Base-by-base conservation (phyloP, 116 monocot genomes). In the Trichopus zeylanicus region DNA sequence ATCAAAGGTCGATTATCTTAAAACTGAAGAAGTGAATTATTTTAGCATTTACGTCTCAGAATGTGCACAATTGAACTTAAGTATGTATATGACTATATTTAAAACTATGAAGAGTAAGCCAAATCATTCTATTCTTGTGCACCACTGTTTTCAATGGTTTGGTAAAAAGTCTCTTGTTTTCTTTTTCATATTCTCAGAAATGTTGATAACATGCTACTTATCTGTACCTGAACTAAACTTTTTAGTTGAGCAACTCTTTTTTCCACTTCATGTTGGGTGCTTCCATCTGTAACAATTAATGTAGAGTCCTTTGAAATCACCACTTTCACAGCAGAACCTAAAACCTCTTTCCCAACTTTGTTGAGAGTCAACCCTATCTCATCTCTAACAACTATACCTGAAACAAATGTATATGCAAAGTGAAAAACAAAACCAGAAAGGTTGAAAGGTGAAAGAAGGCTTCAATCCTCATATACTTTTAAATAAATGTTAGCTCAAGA, bases 251-350 rank as follows among this genome's bases (percentile, higher is more conserved):
- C 46, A 75, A 88, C 65, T 55, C 88, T 65, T 57, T 77, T 68
- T 42, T 88, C 75, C 42, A 87, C 82, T 49, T 38, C 77, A 60
- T 61, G 48, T 61, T 75, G 71, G 32, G 75, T 88, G 31, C 72
- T 93, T 59, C 82, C 85, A 75, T 88, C 88, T 56, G 93, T 85
- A 74, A 85, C 82, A 65, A 93, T 74, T 26, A 93, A 52, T 22
- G 93, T 93, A 63, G 93, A 88, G 55, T 85, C 82, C 59, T 80
- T 93, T 4, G 63, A 77, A 38, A 93, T 55, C 8, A 77, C 72
- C 2, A 93, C 82, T 65, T 93, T 89, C 53, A 48, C 28, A 35
- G 86, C 75, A 71, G 73, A 80, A 65, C 93, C 93, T 51, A 93
- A 65, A 26, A 85, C 78, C 70, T 88, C 85, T 48, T 75, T 85